Conservation (phyloP, 2,329 filamentous ascomycete genomes). For the Alternaria conjuncta region DNA sequence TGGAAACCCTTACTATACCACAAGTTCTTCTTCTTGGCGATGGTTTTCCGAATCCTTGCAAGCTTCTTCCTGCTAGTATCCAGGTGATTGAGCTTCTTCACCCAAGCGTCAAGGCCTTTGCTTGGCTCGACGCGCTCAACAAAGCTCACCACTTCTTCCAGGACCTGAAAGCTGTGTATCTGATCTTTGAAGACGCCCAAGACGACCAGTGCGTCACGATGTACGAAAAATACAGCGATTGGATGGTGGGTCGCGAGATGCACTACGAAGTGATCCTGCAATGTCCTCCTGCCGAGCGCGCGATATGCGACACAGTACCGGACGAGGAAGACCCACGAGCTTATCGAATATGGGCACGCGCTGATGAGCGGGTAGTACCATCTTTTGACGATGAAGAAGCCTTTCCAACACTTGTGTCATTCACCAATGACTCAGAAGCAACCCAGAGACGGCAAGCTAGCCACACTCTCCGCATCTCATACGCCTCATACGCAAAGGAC, state of each 20-base stretch:
- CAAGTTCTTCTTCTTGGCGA: background rate
- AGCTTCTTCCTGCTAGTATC: background rate
- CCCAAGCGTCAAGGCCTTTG: background rate
- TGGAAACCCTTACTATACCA: background rate
- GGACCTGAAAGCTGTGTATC: background rate
- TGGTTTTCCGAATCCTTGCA: background rate
- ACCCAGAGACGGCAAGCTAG: background rate
- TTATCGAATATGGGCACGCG: background rate
- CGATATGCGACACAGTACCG: background rate
- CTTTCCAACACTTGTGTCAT: background rate
- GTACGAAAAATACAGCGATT: background rate
- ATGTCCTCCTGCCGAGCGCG: background rate
- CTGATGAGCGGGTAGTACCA: background rate
- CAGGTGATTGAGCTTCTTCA: background rate
- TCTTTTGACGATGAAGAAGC: background rate
- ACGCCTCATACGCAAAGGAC: background rate
- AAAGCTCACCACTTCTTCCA: background rate
- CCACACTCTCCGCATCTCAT: background rate
- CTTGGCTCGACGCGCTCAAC: background rate
- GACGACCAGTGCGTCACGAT: background rate
- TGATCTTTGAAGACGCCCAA: background rate
- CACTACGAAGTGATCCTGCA: background rate
- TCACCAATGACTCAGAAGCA: background rate
- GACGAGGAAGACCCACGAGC: background rate
- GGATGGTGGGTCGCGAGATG: background rate